A percentile compares a stretch with the other conserved stretches of the same genome.
Evolutionary conservation across 2,329 filamentous ascomycete genomes (phyloP).

Genomic region (Colletotrichum echinochloae): DNA sequence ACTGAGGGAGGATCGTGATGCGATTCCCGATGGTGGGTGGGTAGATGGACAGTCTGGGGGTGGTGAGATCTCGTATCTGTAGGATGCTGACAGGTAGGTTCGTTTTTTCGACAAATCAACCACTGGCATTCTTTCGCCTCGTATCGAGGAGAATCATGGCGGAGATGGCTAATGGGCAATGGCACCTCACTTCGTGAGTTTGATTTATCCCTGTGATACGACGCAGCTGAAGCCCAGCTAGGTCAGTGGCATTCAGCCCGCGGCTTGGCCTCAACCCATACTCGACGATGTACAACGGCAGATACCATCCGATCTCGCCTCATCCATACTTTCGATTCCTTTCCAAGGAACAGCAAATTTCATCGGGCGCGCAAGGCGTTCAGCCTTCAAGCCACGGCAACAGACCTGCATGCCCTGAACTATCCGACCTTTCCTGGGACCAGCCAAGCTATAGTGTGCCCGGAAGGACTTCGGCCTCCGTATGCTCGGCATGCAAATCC

Average conservation of each 20-base stretch:
- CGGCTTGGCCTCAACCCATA: neutral
- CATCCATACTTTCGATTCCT: neutral
- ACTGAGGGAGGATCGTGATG: neutral
- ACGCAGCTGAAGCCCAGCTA: neutral
- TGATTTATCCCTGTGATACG: neutral
- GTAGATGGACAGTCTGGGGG: slow-evolving; percentile 9
- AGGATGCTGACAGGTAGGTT: neutral
- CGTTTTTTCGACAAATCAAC: neutral
- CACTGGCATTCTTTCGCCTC: slow-evolving; percentile 2
- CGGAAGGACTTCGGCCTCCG: neutral
- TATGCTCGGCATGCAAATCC: neutral
- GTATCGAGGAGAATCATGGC: neutral
- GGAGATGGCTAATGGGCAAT: neutral
- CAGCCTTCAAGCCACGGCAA: slow-evolving; percentile 14
- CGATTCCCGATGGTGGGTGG: neutral
- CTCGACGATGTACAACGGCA: neutral
- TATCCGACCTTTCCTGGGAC: neutral
- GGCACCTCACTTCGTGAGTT: neutral
- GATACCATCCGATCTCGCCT: neutral
- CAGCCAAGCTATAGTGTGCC: neutral
- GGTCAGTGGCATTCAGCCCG: neutral
- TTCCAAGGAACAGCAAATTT: neutral
- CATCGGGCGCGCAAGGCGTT: neutral
- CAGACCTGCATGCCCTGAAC: neutral
- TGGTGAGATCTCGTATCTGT: slow-evolving; percentile 30